Conservation (phyloP, 176 grass and related monocot species). For the Carex myosuroides region DNA sequence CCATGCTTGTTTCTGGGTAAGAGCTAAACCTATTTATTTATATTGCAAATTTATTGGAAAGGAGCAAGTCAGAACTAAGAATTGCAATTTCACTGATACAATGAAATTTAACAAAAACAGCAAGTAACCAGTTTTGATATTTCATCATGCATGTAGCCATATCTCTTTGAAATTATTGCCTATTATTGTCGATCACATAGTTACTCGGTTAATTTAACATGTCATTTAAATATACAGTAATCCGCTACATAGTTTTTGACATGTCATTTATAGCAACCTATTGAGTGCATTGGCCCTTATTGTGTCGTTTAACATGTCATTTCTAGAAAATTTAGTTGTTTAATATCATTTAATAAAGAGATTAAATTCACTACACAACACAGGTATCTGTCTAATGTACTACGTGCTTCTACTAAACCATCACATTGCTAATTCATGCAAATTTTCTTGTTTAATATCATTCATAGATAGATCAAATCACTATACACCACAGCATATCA, state of each 20-base stretch:
- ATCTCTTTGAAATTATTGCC: neutral
- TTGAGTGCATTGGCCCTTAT: neutral
- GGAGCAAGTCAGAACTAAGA: neutral
- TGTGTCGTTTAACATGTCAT: neutral
- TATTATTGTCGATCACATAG: neutral
- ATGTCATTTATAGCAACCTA: neutral
- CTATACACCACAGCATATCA: neutral
- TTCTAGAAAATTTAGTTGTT: neutral
- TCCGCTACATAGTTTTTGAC: neutral
- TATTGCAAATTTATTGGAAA: neutral
- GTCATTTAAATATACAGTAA: neutral
- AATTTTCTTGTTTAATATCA: neutral
- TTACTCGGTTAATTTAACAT: neutral
- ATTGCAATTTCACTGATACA: neutral
- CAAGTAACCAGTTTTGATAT: neutral
- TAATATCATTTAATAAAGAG: neutral
- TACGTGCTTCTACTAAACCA: too few relatives aligned
- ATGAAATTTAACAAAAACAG: neutral
- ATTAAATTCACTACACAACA: neutral
- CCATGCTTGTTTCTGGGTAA: slow-evolving; percentile 90
- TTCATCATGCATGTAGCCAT: neutral
- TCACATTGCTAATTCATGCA: too few relatives aligned
- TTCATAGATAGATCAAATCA: neutral
- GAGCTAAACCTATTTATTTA: slow-evolving; percentile 73
- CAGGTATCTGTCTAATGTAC: neutral